Percentiles rank a stretch among this genome's conserved stretches.
These are phyloP conservation scores for Neonectria neomacrospora DNA, from an alignment of 2,329 filamentous ascomycete species.

Conservation along the genomic window DNA sequence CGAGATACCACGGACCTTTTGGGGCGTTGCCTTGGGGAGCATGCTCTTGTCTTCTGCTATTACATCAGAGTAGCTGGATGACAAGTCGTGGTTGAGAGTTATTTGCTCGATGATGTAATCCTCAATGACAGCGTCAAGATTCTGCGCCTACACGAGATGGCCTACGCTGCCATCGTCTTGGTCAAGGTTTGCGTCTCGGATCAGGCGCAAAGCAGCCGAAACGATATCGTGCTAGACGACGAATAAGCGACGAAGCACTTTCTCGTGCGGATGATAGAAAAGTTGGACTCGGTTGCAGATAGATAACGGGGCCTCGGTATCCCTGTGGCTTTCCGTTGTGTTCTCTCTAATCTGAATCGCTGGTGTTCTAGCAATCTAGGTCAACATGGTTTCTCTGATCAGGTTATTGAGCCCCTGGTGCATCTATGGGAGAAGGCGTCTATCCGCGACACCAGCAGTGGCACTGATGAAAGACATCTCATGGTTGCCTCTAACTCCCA, in stretches of 20 bases:
- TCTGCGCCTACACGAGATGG: constrained; percentile 24
- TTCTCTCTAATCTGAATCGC: constrained; percentile 12
- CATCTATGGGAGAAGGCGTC: constrained; percentile 1
- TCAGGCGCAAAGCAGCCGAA: background rate
- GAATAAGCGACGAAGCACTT: background rate
- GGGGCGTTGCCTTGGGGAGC: constrained; percentile 9
- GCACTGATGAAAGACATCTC: background rate
- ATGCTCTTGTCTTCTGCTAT: constrained; percentile 1
- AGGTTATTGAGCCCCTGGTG: constrained; percentile 22
- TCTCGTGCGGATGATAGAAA: background rate
- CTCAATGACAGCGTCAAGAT: constrained; percentile 20
- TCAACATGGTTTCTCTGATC: background rate
- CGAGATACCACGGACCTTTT: background rate
- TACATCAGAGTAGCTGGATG: background rate
- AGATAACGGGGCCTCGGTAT: constrained; percentile 2
- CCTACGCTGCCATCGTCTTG: constrained; percentile 16
- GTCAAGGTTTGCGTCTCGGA: constrained; percentile 22
- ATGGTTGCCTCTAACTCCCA: background rate
- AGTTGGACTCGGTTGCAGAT: background rate
- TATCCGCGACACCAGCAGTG: background rate
- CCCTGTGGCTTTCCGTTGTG: constrained; percentile 8
- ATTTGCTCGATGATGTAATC: constrained; percentile 26
- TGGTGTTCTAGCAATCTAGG: constrained; percentile 13
- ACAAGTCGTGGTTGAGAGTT: constrained; percentile 1
- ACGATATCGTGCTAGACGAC: background rate